Conservation (phyloP, 78 protist genomes). For the Chrysochromulina parva region DNA sequence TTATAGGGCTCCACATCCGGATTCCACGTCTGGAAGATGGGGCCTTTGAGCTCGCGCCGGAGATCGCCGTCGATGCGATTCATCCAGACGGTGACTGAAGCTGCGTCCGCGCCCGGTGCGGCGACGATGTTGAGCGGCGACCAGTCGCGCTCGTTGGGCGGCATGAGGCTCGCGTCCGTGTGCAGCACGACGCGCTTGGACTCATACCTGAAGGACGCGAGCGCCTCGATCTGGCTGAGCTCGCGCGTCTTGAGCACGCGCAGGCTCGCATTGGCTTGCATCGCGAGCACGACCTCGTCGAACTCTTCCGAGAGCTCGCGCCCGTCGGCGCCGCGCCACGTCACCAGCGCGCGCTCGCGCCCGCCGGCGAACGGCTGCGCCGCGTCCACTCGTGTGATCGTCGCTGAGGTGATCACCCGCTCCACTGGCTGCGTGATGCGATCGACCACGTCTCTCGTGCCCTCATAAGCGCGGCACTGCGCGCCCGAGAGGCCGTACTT, state of each 20-base stretch:
- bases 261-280: neutral
- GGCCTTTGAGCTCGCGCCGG: neutral
- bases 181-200: neutral
- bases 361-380: neutral
- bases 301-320: neutral
- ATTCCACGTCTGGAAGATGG: slow-evolving; percentile 25
- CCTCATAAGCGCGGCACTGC: slow-evolving; percentile 28
- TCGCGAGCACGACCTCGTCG: slow-evolving; percentile 32
- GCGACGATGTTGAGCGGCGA: neutral
- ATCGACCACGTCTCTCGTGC: slow-evolving; percentile 18
- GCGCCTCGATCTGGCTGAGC: neutral
- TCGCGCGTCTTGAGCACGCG: neutral
- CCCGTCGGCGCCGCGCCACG: too few relatives aligned
- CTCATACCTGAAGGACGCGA: neutral
- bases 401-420: neutral
- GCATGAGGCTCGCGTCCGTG: slow-evolving; percentile 30
- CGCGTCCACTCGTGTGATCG: neutral
- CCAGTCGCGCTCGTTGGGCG: neutral
- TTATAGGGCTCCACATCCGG: neutral
- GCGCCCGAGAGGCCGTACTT: slow-evolving; percentile 22
- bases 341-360: too few relatives aligned
- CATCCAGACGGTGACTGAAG: slow-evolving; percentile 16
- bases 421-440: neutral
- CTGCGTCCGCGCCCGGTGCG: neutral
- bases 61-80: neutral